These are phyloP conservation scores for Ganoderma leucocontextum DNA, from an alignment of 1,284 basidiomycete species.

Conservation along the genomic window DNA sequence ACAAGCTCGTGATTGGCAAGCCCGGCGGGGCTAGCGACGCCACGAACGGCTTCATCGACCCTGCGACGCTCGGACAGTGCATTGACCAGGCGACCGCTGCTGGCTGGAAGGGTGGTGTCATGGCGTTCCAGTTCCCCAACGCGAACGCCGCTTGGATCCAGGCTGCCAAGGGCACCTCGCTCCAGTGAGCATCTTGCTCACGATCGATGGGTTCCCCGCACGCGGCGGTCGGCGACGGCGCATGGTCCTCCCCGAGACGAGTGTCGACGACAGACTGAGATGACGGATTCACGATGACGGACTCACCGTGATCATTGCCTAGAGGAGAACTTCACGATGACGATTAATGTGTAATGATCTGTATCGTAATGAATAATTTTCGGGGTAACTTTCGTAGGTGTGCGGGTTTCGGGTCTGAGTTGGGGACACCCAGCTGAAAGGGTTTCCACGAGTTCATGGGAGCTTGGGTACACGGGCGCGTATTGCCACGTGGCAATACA, in stretches of 20 bases:
- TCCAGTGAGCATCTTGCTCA: not conserved
- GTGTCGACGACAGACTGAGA: not conserved
- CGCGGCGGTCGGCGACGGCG: not conserved
- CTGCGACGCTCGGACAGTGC: conserved; percentile 61
- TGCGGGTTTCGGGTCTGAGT: not conserved
- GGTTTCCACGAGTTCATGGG: no score
- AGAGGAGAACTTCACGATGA: conserved; percentile 5
- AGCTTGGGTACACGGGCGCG: not conserved
- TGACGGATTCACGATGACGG: conserved; percentile 3
- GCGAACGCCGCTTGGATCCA: conserved; percentile 29
- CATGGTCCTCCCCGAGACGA: not conserved
- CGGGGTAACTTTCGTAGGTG: not conserved
- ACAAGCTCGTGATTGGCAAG: conserved; percentile 67
- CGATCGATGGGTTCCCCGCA: not conserved
- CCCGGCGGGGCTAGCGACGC: conserved; percentile 52
- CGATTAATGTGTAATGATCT: not conserved
- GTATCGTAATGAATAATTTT: conserved; percentile 2
- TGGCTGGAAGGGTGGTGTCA: conserved; percentile 59
- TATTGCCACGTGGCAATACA: not conserved
- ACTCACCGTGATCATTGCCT: conserved; percentile 4
- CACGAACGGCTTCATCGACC: conserved; percentile 62
- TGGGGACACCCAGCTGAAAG: no score
- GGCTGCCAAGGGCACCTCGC: conserved; percentile 21
- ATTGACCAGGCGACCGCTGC: conserved; percentile 57
- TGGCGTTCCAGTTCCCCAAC: conserved; percentile 29